phyloP scores from a whole-genome alignment of 345 rosid genomes.

The Capsella bursapastoris region DNA sequence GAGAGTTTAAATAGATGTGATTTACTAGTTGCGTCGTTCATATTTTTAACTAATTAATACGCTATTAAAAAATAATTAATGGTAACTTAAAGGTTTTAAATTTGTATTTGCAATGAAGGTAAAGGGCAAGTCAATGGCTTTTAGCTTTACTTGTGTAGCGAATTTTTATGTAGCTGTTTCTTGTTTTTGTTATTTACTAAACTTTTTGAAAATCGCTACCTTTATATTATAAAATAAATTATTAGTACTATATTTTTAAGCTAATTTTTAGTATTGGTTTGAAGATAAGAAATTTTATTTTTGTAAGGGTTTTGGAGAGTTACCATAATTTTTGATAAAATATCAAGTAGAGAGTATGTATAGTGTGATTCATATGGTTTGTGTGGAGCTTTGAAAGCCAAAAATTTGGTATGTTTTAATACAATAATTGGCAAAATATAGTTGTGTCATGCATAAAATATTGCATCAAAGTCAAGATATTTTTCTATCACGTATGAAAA shows the following conservation, averaged over 20 bases:
- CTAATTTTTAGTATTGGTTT: neutral
- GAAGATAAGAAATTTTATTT: neutral
- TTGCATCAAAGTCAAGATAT: conserved; percentile 17
- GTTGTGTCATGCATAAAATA: conserved; percentile 15
- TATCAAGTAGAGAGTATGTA: neutral
- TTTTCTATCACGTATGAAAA: neutral
- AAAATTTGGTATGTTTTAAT: neutral
- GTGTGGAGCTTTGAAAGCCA: conserved; percentile 2
- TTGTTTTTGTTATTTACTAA: conserved; percentile 33
- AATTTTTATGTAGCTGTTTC: conserved; percentile 10
- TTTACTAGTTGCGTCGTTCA: neutral
- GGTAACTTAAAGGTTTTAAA: conserved; percentile 12
- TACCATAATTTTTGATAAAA: neutral
- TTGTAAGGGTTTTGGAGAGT: neutral
- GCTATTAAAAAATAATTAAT: neutral
- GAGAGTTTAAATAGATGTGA: conserved; percentile 41
- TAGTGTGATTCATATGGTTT: conserved; percentile 29
- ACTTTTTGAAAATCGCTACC: conserved; percentile 11
- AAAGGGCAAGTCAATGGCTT: conserved; percentile 15
- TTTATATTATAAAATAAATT: neutral
- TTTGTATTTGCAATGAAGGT: conserved; percentile 20
- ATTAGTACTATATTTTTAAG: neutral
- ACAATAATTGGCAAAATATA: neutral
- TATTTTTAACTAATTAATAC: neutral
- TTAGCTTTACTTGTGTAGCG: neutral